These are phyloP conservation scores for Staphylotrichum tortipilum DNA, from an alignment of 495 filamentous ascomycete species.

Conservation along the genomic window DNA sequence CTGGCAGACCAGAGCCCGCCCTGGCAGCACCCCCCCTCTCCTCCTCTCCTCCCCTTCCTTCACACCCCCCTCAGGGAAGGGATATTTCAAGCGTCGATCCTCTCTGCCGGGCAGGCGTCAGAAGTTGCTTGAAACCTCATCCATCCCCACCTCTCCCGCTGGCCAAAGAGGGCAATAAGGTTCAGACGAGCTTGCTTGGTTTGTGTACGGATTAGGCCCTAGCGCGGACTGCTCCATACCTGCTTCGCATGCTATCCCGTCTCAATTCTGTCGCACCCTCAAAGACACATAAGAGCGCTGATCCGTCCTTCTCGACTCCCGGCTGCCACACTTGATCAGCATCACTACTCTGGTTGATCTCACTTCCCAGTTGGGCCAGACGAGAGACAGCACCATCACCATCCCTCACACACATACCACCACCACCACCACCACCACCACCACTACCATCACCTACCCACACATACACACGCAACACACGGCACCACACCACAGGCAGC, in stretches of 20 bases:
- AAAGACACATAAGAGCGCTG: slow-evolving; percentile 67
- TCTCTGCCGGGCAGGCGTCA: slow-evolving; percentile 38
- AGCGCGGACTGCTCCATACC: slow-evolving; percentile 24
- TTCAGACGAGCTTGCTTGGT: slow-evolving; percentile 33
- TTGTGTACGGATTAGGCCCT: slow-evolving; percentile 32
- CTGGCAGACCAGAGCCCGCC: too few species aligned
- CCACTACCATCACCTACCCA: too few species aligned
- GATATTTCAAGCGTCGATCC: slow-evolving; percentile 38
- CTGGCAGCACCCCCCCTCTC: slow-evolving; percentile 21
- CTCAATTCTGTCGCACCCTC: slow-evolving; percentile 28
- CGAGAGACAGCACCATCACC: slow-evolving; percentile 12
- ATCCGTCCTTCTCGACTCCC: slow-evolving; percentile 51
- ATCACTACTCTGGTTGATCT: slow-evolving; percentile 5
- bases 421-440: too few species aligned
- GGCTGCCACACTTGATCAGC: slow-evolving; percentile 19
- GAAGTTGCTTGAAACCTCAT: slow-evolving; percentile 31
- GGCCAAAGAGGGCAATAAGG: slow-evolving; percentile 35
- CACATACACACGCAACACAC: too few species aligned
- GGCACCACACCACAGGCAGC: too few species aligned
- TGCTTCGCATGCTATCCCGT: slow-evolving; percentile 21
- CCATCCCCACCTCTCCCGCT: slow-evolving; percentile 38
- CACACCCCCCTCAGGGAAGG: too few species aligned
- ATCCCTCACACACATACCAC: neutral
- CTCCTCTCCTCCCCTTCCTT: too few species aligned
- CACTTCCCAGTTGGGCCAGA: slow-evolving; percentile 9